Base-by-base conservation (phyloP, 441 rosid genomes). In the Syzygium syzygioides region DNA sequence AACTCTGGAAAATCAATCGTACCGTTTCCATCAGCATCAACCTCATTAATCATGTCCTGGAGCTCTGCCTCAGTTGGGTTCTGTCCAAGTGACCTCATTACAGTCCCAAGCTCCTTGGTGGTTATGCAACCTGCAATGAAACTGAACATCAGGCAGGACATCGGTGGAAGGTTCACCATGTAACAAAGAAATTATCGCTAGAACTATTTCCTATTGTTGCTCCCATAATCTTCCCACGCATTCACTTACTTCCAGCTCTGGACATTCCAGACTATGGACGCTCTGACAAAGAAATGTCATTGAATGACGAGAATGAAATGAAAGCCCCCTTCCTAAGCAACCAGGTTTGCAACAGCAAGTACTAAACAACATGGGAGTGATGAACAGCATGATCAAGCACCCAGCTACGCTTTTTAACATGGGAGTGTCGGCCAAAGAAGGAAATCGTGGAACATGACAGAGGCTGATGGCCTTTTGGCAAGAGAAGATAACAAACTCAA, bases 61-160 rank as follows among this genome's bases (percentile, higher is more conserved):
- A 95, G 93, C 94, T 95, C 96, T 32, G 95, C 96, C 88, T 95
- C 96, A 9, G 96, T 95, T 64, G 96, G 96, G 90, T 95, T 95
- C 91, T 95, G 96, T 6, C 96, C 96, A 66, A 94, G 92, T 13
- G 96, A 94, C 57, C 96, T 45, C 96, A 94, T 94, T 30, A 94
- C 95, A 85, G 96, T 94, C 54, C 95, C 95, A 79, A 94, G 94
- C 91, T 94, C 96, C 93, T 94, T 94, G 10, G 96, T 94, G 19
- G 96, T 94, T 88, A 94, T 94, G 86, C 94, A 92, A 88, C 95
- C 96, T 94, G 87, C 30, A 41, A 56, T 76, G 53, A 76, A 76
- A 18, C 53, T 76, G 83, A 76, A 76, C 83, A 76, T 76, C 83
- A 76, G 83, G 52, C n/a, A 41, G 83, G 83, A 76, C 11, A 76